phyloP scores from a whole-genome alignment of 1,139 yeast genomes.

The Candida sp. region DNA sequence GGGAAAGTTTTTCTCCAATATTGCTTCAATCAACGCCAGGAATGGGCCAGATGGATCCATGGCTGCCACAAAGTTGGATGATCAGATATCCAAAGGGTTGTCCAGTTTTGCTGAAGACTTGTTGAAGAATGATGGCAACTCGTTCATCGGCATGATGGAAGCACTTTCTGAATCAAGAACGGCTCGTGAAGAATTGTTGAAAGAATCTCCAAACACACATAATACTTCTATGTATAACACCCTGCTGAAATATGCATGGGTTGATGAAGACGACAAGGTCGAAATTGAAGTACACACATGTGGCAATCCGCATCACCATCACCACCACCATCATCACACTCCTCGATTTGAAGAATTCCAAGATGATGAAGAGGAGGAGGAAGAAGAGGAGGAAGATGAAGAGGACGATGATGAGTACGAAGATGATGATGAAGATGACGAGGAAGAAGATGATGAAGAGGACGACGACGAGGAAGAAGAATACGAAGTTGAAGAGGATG shows the following conservation, averaged over 20 bases:
- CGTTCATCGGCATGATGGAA: slow-evolving; percentile 81
- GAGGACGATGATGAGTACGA: slow-evolving; percentile 26
- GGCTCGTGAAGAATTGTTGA: slow-evolving; percentile 48
- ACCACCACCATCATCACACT: slow-evolving; percentile 8
- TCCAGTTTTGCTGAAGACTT: slow-evolving; percentile 79
- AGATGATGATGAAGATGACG: slow-evolving; percentile 28
- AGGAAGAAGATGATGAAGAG: slow-evolving; percentile 28
- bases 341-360: slow-evolving; percentile 15
- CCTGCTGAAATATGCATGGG: slow-evolving; percentile 19
- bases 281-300: slow-evolving; percentile 6
- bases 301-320: slow-evolving; percentile 8
- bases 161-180: slow-evolving; percentile 63
- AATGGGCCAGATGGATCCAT: slow-evolving; percentile 9
- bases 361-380: slow-evolving; percentile 20
- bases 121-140: slow-evolving; percentile 72
- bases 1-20: slow-evolving; percentile 24
- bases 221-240: background rate
- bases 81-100: slow-evolving; percentile 38
- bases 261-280: slow-evolving; percentile 26
- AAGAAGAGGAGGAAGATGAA: slow-evolving; percentile 15
- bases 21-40: slow-evolving; percentile 13
- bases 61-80: slow-evolving; percentile 14
- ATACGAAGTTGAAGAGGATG: slow-evolving; percentile 34
- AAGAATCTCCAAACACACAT: slow-evolving; percentile 16
- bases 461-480: slow-evolving; percentile 37